Evolutionary conservation across 2,329 filamentous ascomycete species (phyloP), one percentile per base, ranked within the genome.

Genomic region (Sporothrix mexicana): DNA sequence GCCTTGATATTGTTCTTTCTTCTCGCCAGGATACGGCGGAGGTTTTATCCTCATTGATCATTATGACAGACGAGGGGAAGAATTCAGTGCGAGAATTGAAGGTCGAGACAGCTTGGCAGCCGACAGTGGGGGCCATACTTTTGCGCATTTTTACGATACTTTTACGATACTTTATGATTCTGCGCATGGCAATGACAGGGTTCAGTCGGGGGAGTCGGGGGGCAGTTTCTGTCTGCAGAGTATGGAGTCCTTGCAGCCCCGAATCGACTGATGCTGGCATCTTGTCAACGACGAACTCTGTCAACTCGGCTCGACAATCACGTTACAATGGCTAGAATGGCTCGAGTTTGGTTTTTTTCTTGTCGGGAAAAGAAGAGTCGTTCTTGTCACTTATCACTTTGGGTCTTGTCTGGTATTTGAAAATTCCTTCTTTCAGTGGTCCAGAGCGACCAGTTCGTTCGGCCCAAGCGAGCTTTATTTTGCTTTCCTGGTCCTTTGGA

Each of bases 131-230:
- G 57, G 3, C 15, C 5, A 23, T 20, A 20, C 17, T 53, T 23
- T 3, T 3, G 20, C 9, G n/a, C 7, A 17, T 17, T 17, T 51
- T 17, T 36, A 7, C 15, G 30, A 45, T 64, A 1, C 7, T 53
- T 53, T 10, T 9, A 23, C 9, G 51, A n/a, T 49, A 4, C 9
- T 49, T 12, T 30, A 5, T 15, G n/a, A 45, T 64, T 64, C 12
- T 45, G 59, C 59, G 59, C 59, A 64, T 64, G 59, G 62, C 62
- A 49, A 30, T 47, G 45, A n/a, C 43, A 66, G n/a, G 43, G 59
- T 62, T 59, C 15, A 30, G 6, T 30, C 55, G 23, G n/a, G n/a
- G 10, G 51, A 53, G 51, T 53, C 51, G n/a, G 20, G 15, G n/a
- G 20, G 23, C 20, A 25, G 9, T 10, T 55, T 55, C 20, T 20